Base-by-base conservation (phyloP, 169 alveolate genomes). In the Plasmodium coatneyi region DNA sequence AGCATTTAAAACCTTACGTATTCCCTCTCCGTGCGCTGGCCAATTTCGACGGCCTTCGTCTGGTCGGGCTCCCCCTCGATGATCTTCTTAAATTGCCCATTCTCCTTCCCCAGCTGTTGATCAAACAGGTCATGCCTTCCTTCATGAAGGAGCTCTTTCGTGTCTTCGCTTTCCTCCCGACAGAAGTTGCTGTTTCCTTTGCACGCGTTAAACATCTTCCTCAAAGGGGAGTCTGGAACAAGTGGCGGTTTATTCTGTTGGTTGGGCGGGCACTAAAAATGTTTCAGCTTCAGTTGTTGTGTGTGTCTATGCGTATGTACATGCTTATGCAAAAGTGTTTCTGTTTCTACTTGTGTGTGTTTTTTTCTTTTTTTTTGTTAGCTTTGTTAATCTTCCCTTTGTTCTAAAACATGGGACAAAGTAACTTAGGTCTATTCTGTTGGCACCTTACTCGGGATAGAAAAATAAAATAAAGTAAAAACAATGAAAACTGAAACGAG, bases 11-110 rank as follows among this genome's bases (percentile, higher is more conserved):
- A 19, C 28, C 93, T 93, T 52, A 95, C 97, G 92, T 96, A 95
- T 74, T 95, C 96, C 46, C 97, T 94, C 36, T 95, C 95, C 14
- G 97, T 95, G 78, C 92, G 95, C 71, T 92, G 95, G 22, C 96
- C 76, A 41, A 95, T 72, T 76, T 92, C 95, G 22, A 83, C 95
- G 19, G 97, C 93, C 32, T 95, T 92, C 5, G 93, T 22, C 70
- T 86, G 86, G 72, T 95, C 97, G 19, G 96, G 93, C 80, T 86
- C 79, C 46, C 93, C 93, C 78, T 84, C 92, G 36, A 86, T 86
- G 56, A 74, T 86, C 41, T 86, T 74, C 70, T 74, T 74, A 49
- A 86, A 52, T 1, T 52, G 86, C 19, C 32, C 76, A 16, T 74
- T 72, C 30, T 54, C 80, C 43, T 74, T 30, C 66, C 12, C 46